Conservation (phyloP, 768 basidiomycete genomes). For the Auricularia sp. region DNA sequence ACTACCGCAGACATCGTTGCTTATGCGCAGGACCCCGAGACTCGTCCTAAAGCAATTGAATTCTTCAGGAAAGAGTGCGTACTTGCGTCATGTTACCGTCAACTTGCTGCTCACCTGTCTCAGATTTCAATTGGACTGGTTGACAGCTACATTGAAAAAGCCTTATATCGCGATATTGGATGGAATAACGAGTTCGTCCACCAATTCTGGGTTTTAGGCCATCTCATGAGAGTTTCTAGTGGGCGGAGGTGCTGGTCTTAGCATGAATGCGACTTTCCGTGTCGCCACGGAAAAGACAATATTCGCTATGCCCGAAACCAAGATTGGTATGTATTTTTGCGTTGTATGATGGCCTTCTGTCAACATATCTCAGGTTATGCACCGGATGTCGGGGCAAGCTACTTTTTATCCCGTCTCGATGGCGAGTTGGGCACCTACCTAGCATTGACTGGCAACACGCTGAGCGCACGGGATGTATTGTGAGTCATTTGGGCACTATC, state of each 20-base stretch:
- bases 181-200: conserved; percentile 71
- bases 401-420: conserved; percentile 81
- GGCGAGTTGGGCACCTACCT: conserved; percentile 93
- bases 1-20: conserved; percentile 41
- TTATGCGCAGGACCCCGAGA: conserved; percentile 38
- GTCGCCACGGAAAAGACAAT: conserved; percentile 87
- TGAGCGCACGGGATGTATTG: conserved; percentile 80
- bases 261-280: conserved; percentile 75
- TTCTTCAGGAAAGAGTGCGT: conserved; percentile 88
- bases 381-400: conserved; percentile 90
- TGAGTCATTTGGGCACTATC: conserved; percentile 29
- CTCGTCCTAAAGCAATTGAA: conserved; percentile 54
- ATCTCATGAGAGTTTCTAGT: conserved; percentile 35
- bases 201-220: conserved; percentile 14
- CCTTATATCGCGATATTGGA: conserved; percentile 90
- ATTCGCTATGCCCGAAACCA: conserved; percentile 96
- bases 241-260: conserved; percentile 92
- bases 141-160: conserved; percentile 59
- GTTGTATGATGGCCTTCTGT: neutral
- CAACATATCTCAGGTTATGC: conserved; percentile 35
- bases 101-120: conserved; percentile 10
- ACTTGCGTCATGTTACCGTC: conserved; percentile 13
- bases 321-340: conserved; percentile 36
- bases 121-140: conserved; percentile 75
- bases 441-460: conserved; percentile 62